phyloP scores from a whole-genome alignment of 176 grass and related monocot species.

The Guadua angustifolia region DNA sequence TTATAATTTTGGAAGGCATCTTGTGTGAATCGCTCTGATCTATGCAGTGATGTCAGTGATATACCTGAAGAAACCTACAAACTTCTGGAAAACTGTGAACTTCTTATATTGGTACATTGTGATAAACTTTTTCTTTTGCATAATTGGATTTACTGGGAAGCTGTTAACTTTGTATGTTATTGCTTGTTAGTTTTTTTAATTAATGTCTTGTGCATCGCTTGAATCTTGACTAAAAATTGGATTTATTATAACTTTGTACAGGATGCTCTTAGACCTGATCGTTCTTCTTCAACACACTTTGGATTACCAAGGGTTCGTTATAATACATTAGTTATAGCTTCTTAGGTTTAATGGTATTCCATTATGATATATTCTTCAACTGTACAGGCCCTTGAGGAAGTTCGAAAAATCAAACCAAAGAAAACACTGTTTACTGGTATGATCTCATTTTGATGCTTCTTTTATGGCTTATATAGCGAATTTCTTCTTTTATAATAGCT shows the following conservation, averaged over 20 bases:
- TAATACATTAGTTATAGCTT: constrained; percentile 24
- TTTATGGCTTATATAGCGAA: background rate
- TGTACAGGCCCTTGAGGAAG: constrained; percentile 80
- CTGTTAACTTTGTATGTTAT: background rate
- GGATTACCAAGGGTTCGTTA: constrained; percentile 75
- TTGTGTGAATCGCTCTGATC: constrained; percentile 42
- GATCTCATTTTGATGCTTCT: constrained; percentile 13
- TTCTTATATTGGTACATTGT: constrained; percentile 83
- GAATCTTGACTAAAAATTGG: background rate
- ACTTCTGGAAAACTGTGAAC: constrained; percentile 83
- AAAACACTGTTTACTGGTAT: constrained; percentile 93
- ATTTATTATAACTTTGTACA: constrained; percentile 47
- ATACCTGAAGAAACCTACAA: constrained; percentile 96
- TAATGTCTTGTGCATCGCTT: constrained; percentile 23
- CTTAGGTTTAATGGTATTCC: constrained; percentile 9
- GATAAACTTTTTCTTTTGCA: constrained; percentile 10
- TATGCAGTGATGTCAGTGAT: constrained; percentile 86
- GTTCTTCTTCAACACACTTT: constrained; percentile 94
- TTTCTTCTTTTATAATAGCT: constrained; percentile 14
- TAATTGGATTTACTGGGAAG: constrained; percentile 24
- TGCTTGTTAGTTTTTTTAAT: constrained; percentile 34
- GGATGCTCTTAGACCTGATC: constrained; percentile 91
- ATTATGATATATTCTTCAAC: constrained; percentile 45
- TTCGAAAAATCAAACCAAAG: constrained; percentile 91
- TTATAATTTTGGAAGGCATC: constrained; percentile 2